Evolutionary conservation across 352 stramenopile genomes (phyloP).

Genomic region (Blastocystis sp.): DNA sequence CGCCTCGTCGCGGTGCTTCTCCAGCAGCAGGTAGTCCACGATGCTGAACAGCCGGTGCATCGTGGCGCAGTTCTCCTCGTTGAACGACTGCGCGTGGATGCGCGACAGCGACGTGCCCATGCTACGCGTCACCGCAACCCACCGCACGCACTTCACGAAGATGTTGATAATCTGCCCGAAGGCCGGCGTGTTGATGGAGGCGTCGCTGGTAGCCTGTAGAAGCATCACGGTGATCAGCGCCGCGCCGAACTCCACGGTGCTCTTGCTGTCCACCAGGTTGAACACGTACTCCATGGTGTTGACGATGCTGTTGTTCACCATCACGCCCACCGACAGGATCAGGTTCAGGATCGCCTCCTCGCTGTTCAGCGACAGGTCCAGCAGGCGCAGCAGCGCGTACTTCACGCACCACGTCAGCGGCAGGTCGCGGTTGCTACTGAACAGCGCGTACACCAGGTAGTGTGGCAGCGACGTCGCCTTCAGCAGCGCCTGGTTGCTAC

Average conservation of each 20-base stretch:
- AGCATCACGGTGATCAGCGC: conserved; percentile 40
- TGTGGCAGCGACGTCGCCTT: conserved; percentile 29
- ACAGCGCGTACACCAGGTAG: conserved; percentile 45
- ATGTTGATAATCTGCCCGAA: conserved; percentile 44
- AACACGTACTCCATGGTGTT: conserved; percentile 60
- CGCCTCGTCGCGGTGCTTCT: conserved; percentile 1
- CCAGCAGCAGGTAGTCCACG: conserved; percentile 53
- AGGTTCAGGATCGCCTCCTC: background rate
- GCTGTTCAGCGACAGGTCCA: background rate
- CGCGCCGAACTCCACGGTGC: conserved; percentile 14
- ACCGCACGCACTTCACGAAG: conserved; percentile 26
- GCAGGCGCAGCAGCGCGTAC: conserved; percentile 42
- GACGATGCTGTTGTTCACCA: background rate
- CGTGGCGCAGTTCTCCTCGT: background rate
- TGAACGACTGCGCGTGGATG: conserved; percentile 17
- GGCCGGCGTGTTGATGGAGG: background rate
- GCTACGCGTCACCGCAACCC: background rate
- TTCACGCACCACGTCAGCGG: conserved; percentile 28
- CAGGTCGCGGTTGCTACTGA: background rate
- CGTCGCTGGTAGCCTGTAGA: background rate
- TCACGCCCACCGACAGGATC: conserved; percentile 25
- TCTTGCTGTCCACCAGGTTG: conserved; percentile 33
- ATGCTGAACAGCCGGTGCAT: conserved; percentile 55
- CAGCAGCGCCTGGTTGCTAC: background rate
- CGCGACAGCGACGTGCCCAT: conserved; percentile 59